Evolutionary conservation across 345 rosid species (phyloP).

Genomic region (Brassica juncea): DNA sequence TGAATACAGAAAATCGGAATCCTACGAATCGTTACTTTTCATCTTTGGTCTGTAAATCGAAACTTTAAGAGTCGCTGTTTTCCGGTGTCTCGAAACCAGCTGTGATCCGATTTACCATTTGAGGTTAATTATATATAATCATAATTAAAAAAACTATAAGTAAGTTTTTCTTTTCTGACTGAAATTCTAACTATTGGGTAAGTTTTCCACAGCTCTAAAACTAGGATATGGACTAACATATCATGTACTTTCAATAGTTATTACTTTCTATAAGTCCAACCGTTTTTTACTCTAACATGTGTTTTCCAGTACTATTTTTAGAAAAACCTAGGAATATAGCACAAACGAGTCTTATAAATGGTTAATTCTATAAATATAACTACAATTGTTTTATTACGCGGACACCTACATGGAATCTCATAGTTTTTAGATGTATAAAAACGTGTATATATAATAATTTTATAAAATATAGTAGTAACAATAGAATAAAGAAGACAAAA

Average conservation of each 20-base stretch:
- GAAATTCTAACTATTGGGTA: background rate
- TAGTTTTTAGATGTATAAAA: background rate
- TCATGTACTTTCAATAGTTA: background rate
- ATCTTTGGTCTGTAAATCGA: too few species aligned
- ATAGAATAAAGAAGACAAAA: background rate
- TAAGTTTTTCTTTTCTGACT: too few species aligned
- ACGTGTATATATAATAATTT: background rate
- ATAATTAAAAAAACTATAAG: too few species aligned
- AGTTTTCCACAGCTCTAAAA: background rate
- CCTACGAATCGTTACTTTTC: too few species aligned
- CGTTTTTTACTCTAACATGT: background rate
- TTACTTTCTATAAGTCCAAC: background rate
- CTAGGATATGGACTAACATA: background rate
- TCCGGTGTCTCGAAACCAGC: too few species aligned
- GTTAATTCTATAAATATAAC: background rate
- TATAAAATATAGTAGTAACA: background rate
- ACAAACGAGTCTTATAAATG: background rate
- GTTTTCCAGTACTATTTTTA: background rate
- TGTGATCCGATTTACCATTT: too few species aligned
- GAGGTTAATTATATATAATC: too few species aligned
- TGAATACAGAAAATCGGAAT: too few species aligned
- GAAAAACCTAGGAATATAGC: background rate
- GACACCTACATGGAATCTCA: background rate
- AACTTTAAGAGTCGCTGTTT: too few species aligned
- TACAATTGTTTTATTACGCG: background rate